Conservation (phyloP, 2,329 filamentous ascomycete genomes). For the Fonsecaea pugnacius region DNA sequence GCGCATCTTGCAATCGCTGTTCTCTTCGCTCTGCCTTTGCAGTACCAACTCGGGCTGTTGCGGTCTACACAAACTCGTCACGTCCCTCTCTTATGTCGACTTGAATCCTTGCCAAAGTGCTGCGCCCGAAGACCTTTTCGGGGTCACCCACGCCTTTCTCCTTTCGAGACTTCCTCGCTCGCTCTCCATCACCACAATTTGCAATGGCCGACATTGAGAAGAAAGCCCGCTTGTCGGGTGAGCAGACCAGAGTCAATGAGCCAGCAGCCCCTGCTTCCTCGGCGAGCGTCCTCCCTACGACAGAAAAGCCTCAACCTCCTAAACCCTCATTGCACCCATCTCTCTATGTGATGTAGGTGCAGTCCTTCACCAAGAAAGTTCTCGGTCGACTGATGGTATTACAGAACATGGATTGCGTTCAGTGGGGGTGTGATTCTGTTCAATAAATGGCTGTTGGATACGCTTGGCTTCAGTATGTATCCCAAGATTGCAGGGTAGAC, state of each 20-base stretch:
- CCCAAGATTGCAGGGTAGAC: not conserved
- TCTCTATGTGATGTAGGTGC: slow-evolving; percentile 73
- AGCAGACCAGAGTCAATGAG: slow-evolving; percentile 62
- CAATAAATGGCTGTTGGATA: slow-evolving; percentile 98
- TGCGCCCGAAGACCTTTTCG: slow-evolving; percentile 33
- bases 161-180: slow-evolving; percentile 52
- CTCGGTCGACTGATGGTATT: slow-evolving; percentile 6
- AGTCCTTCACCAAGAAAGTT: not conserved
- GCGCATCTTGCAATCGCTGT: not conserved
- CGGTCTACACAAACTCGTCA: not conserved
- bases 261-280: slow-evolving; percentile 68
- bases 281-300: slow-evolving; percentile 68
- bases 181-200: slow-evolving; percentile 44
- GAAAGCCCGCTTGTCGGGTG: slow-evolving; percentile 82
- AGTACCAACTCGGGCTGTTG: not conserved
- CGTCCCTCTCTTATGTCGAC: slow-evolving; percentile 23
- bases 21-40: not conserved
- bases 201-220: slow-evolving; percentile 71
- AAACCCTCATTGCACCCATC: slow-evolving; percentile 74
- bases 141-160: slow-evolving; percentile 53
- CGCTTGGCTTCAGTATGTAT: slow-evolving; percentile 58
- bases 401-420: slow-evolving; percentile 85
- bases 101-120: slow-evolving; percentile 26
- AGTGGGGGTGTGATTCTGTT: slow-evolving; percentile 96
- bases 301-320: slow-evolving; percentile 69